Evolutionary conservation across 768 basidiomycete species (phyloP), one percentile per base, ranked within the genome.

Genomic region (Leucocoprinus birnbaumii): DNA sequence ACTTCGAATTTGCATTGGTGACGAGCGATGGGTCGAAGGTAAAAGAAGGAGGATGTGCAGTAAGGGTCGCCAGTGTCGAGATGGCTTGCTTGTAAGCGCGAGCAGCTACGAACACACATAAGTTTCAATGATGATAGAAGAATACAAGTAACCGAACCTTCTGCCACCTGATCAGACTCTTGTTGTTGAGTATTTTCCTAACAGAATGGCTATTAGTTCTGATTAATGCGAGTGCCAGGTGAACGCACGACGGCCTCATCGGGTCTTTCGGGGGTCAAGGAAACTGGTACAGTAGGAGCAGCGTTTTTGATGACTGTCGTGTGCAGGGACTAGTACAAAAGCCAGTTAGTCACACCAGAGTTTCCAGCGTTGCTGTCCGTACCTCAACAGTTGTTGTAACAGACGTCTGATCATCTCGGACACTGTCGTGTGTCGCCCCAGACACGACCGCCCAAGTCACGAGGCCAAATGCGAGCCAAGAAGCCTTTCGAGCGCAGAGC

Each of bases 21-120:
- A 77, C 71, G 19, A 78, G 71, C 6, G 73, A 72, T 2, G 82
- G 75, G 48, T 87, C 83, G 43, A 82, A 80, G 19, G 80, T 75
- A 53, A 82, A 78, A 40, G 78, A 73, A 34, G 80, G 75, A 14
- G 85, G 79, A 55, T 82, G 73, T 6, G 84, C 73, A n/a, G 81
- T 86, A 51, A 92, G 70, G 25, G 83, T 77, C 2, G 83, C 72
- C 18, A 93, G 74, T 3, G 88, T 89, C 7, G 79, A 66, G 55
- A 89, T 67, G 10, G 91, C 91, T 67, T 89, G 83, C 64, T 80
- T 86, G 71, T 90, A 91, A 10, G 89, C 90, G 58, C 84, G 80
- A 13, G 80, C 68, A 56, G 89, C 90, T 90, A 58, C 26, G 42
- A 8, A 26, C 34, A 49, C 57, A 16, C 61, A n/a, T 59, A 21